phyloP scores from a whole-genome alignment of 768 basidiomycete species.

The Calocybe cyanea region DNA sequence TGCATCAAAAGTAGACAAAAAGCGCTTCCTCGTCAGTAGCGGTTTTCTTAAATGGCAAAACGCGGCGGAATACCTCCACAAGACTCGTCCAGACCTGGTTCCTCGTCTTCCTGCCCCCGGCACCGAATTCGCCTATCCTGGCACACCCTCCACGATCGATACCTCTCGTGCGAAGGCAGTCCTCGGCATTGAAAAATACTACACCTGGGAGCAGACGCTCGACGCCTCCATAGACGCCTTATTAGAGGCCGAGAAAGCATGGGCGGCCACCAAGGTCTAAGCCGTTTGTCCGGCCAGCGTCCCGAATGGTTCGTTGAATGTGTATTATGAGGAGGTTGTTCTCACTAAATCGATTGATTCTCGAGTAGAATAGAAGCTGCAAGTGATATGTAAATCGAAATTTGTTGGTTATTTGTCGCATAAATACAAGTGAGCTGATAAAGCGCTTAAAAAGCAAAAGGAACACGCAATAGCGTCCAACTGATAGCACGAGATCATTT shows the following conservation, averaged over 20 bases:
- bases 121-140: constrained; percentile 8
- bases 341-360: not conserved
- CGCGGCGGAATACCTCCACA: constrained; percentile 21
- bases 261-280: constrained; percentile 5
- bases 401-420: no score
- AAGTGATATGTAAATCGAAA: no score
- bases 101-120: constrained; percentile 15
- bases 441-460: not conserved
- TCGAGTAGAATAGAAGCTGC: not conserved
- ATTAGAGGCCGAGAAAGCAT: constrained; percentile 16
- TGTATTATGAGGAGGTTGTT: no score
- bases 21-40: constrained; percentile 27
- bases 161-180: constrained; percentile 10
- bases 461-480: no score
- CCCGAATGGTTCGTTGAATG: no score
- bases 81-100: constrained; percentile 23
- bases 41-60: constrained; percentile 17
- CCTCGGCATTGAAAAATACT: constrained; percentile 15
- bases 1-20: constrained; percentile 21
- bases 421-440: no score
- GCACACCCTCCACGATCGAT: constrained; percentile 11
- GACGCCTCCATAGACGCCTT: constrained; percentile 11
- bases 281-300: no score
- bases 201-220: constrained; percentile 15
- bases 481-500: no score